Base-by-base conservation (phyloP, 2,329 filamentous ascomycete species). In the Tolypocladium ophioglossoides region DNA sequence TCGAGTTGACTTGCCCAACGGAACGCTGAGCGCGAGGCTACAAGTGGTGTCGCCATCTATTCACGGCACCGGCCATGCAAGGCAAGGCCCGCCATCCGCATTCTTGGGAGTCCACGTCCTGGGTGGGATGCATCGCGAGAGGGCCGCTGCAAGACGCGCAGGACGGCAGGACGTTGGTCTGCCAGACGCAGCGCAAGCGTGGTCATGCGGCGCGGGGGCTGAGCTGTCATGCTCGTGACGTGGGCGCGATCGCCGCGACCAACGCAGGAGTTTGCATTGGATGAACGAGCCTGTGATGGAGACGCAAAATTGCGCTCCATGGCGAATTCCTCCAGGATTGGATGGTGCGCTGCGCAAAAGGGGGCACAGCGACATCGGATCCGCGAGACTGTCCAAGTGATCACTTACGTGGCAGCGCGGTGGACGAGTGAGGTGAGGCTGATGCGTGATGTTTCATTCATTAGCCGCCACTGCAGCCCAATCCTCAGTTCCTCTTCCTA, bases 321-420 rank as follows among this genome's bases (percentile, higher is more conserved):
- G 9, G 24, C 4, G 18, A n/a, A 32, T 7, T 12, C 44, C 44
- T n/a, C 44, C 24, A 20, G 11, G 27, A 47, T 47, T 47, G 44
- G 44, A 12, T 16, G 44, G 14, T 30, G 1, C 22, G 41, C 41
- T 18, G 41, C 22, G 41, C 22, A 27, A 30, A 18, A 27, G 14
- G 16, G 10, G 16, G 40, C 22, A 18, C 3, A 27, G 16, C 44
- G 44, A 47, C 24, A 32, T 47, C 44, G 44, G 44, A 32, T 8
- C 44, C 44, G 16, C 27, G 24, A 47, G 22, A n/a, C 44, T 32
- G 39, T 38, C 50, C 57, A 57, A 59, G 57, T 59, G 56, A 59
- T 49, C 56, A 24, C 53, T 47, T 57, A 59, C 57, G 57, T 59
- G 57, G 57, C 57, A 46, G 55, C 50, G 51, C 20, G n/a, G 9